Percentiles rank a stretch among this genome's conserved stretches.
phyloP scores from a whole-genome alignment of 192 early-diverging fungal genomes.

The Dissophora ornata region DNA sequence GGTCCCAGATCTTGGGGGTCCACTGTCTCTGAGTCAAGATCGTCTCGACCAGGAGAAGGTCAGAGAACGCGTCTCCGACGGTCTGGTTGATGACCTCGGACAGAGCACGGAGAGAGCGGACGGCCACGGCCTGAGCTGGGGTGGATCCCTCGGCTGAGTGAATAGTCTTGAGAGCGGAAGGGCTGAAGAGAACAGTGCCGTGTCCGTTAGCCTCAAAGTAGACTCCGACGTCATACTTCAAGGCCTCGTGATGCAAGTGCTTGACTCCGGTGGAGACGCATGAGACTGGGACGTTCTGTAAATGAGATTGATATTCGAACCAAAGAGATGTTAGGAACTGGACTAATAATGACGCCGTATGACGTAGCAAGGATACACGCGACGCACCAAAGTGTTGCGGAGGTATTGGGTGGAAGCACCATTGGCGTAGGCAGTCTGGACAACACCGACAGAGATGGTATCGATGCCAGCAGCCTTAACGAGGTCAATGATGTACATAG shows the following conservation, averaged over 20 bases:
- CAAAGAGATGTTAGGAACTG: background rate
- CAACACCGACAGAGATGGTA: slow-evolving; percentile 89
- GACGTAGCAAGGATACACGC: background rate
- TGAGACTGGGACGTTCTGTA: slow-evolving; percentile 88
- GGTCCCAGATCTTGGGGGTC: slow-evolving; percentile 90
- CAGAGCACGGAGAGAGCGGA: slow-evolving; percentile 83
- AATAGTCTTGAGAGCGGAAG: slow-evolving; percentile 80
- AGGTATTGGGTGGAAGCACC: slow-evolving; percentile 96
- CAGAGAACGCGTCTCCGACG: slow-evolving; percentile 98
- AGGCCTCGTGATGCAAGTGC: slow-evolving; percentile 98
- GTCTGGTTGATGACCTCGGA: slow-evolving; percentile 98
- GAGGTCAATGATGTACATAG: slow-evolving; percentile 92
- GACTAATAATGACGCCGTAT: too few relatives aligned
- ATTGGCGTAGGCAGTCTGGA: slow-evolving; percentile 99
- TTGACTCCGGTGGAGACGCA: slow-evolving; percentile 99
- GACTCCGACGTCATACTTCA: slow-evolving; percentile 96
- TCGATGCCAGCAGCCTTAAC: slow-evolving; percentile 83
- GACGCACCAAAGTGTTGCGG: slow-evolving; percentile 81
- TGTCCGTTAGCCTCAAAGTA: slow-evolving; percentile 99
- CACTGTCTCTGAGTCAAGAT: slow-evolving; percentile 87
- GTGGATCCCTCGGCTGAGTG: slow-evolving; percentile 70
- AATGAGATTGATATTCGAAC: background rate
- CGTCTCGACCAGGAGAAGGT: slow-evolving; percentile 94
- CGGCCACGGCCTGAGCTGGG: slow-evolving; percentile 80
- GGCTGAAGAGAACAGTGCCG: slow-evolving; percentile 97